phyloP scores from a whole-genome alignment of 805 yeast genomes.

The Cyberlindnera xylosilytica region DNA sequence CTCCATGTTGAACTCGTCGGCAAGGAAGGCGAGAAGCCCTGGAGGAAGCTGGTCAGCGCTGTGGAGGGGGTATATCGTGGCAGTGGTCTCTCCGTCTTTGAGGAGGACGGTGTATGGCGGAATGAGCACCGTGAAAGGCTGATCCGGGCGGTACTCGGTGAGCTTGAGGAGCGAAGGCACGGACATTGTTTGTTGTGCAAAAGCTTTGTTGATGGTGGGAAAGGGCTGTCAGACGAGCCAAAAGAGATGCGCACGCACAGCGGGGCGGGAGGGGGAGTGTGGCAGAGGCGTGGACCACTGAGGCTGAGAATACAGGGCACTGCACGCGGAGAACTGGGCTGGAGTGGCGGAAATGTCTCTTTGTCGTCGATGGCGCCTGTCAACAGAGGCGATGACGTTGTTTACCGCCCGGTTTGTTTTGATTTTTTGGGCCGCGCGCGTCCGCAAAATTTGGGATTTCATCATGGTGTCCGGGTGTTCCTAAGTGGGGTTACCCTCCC shows the following conservation, averaged over 20 bases:
- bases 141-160: slow-evolving; percentile 19
- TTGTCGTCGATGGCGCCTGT: background rate
- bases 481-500: too few species aligned
- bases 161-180: slow-evolving; percentile 14
- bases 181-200: slow-evolving; percentile 9
- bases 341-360: background rate
- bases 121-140: slow-evolving; percentile 25
- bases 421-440: slow-evolving; percentile 1
- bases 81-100: slow-evolving; percentile 87
- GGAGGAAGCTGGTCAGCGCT: slow-evolving; percentile 67
- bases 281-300: background rate
- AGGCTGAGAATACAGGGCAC: background rate
- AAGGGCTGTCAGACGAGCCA: too few species aligned
- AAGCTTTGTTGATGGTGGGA: too few species aligned
- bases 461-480: too few species aligned
- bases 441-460: too few species aligned
- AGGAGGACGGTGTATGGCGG: slow-evolving; percentile 74
- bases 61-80: slow-evolving; percentile 85
- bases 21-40: slow-evolving; percentile 72
- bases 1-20: slow-evolving; percentile 93
- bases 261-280: too few species aligned
- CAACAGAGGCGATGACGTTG: background rate
- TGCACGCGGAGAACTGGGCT: background rate
- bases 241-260: too few species aligned
- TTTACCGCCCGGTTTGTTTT: background rate